phyloP scores from a whole-genome alignment of 805 yeast genomes.

The Limtongozyma cylindracea region DNA sequence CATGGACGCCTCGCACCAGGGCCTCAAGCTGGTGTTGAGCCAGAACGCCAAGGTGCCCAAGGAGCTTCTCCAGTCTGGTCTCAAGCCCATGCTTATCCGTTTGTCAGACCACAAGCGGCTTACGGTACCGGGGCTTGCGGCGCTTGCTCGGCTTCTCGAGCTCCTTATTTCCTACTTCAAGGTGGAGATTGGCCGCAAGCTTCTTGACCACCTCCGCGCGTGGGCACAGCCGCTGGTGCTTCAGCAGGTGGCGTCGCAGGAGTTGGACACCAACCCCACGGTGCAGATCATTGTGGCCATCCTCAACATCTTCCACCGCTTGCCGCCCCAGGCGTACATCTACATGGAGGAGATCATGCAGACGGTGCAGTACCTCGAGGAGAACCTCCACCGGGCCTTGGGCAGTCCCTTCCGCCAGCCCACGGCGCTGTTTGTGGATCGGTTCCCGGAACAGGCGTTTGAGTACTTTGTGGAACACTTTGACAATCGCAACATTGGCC shows the following conservation, averaged over 20 bases:
- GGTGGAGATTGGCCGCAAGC: constrained; percentile 86
- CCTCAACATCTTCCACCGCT: constrained; percentile 67
- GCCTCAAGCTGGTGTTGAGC: constrained; percentile 58
- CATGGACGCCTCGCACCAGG: constrained; percentile 83
- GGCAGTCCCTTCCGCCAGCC: constrained; percentile 84
- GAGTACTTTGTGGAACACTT: constrained; percentile 45
- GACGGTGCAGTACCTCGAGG: constrained; percentile 57
- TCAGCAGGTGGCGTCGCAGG: constrained; percentile 55
- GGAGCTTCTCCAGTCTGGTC: constrained; percentile 82
- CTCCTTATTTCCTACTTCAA: constrained; percentile 78
- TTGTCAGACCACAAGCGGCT: constrained; percentile 80
- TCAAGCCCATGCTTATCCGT: constrained; percentile 89
- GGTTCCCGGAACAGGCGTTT: constrained; percentile 56
- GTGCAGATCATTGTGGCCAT: constrained; percentile 78
- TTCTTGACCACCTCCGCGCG: constrained; percentile 81
- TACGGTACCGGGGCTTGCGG: constrained; percentile 76
- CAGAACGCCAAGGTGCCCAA: constrained; percentile 81
- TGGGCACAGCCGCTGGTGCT: constrained; percentile 79
- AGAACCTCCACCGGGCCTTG: constrained; percentile 61
- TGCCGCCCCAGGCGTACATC: constrained; percentile 82
- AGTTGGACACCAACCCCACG: constrained; percentile 54
- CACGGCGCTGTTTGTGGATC: constrained; percentile 59
- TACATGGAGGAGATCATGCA: constrained; percentile 72
- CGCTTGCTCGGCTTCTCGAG: constrained; percentile 68
- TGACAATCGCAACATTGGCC: constrained; percentile 35